phyloP scores from a whole-genome alignment of 2,329 filamentous ascomycete species.

The Penicillium italicum region DNA sequence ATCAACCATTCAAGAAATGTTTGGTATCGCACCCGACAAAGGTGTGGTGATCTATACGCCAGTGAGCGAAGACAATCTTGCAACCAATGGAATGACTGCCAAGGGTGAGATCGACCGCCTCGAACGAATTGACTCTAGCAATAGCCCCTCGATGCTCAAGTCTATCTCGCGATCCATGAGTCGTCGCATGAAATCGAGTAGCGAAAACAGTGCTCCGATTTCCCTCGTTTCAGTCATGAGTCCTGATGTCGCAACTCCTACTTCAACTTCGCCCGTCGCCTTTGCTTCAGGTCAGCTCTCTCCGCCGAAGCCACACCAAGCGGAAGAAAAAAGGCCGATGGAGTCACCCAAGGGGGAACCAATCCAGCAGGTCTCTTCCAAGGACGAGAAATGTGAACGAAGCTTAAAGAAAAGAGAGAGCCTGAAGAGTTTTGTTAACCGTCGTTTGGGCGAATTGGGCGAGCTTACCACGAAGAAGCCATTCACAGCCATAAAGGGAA shows the following conservation, averaged over 20 bases:
- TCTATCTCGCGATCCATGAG: slow-evolving; percentile 39
- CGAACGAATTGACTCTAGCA: slow-evolving; percentile 44
- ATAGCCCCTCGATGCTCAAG: slow-evolving; percentile 42
- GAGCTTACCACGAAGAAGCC: background rate
- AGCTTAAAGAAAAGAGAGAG: slow-evolving; percentile 13
- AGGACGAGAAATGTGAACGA: slow-evolving; percentile 17
- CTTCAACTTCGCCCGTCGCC: background rate
- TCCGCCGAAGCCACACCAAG: background rate
- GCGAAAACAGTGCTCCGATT: slow-evolving; percentile 25
- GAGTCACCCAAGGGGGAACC: background rate
- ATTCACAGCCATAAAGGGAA: background rate
- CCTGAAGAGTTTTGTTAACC: slow-evolving; percentile 13
- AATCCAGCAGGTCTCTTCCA: background rate
- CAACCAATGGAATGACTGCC: slow-evolving; percentile 67
- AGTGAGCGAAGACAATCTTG: slow-evolving; percentile 67
- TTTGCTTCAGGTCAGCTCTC: background rate
- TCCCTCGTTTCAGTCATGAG: slow-evolving; percentile 21
- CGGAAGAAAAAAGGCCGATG: background rate
- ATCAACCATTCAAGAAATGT: slow-evolving; percentile 65
- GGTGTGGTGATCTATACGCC: slow-evolving; percentile 71
- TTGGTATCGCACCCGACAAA: slow-evolving; percentile 63
- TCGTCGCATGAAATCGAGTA: slow-evolving; percentile 33
- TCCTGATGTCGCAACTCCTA: background rate
- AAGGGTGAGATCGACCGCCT: slow-evolving; percentile 63
- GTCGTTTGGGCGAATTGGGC: slow-evolving; percentile 5